Conservation (phyloP, 2,329 filamentous ascomycete species). For the Ambrosiella beaveri region DNA sequence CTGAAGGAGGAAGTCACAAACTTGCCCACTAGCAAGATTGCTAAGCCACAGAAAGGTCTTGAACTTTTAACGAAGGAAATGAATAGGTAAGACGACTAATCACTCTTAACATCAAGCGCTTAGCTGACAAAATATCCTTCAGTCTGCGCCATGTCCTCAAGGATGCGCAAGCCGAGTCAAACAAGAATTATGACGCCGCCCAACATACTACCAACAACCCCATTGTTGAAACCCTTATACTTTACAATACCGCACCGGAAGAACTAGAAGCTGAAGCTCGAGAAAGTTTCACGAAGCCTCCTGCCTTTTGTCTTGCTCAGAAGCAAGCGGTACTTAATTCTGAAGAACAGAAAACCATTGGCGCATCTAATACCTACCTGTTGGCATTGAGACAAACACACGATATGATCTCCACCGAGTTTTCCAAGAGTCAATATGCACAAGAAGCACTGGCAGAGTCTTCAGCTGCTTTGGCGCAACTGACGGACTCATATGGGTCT, state of each 20-base stretch:
- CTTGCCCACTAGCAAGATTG: constrained; percentile 31
- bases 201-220: constrained; percentile 23
- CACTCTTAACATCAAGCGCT: neutral
- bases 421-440: constrained; percentile 75
- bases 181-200: neutral
- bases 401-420: constrained; percentile 67
- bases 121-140: neutral
- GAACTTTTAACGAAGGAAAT: constrained; percentile 54
- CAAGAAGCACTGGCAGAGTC: constrained; percentile 76
- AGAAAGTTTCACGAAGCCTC: neutral
- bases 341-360: constrained; percentile 55
- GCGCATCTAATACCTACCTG: constrained; percentile 70
- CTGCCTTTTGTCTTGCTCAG: neutral
- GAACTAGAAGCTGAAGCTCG: constrained; percentile 22
- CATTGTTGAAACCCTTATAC: constrained; percentile 57
- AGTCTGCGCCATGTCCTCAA: neutral
- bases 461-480: constrained; percentile 60
- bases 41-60: constrained; percentile 47
- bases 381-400: constrained; percentile 70
- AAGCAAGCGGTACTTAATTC: constrained; percentile 29
- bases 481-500: constrained; percentile 65
- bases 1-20: constrained; percentile 63
- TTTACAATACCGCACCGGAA: constrained; percentile 51
- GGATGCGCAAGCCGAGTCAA: constrained; percentile 9
- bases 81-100: constrained; percentile 34